Evolutionary conservation across 1,284 basidiomycete species (phyloP), one percentile per base, ranked within the genome.

Genomic region (Ganoderma lucidum): DNA sequence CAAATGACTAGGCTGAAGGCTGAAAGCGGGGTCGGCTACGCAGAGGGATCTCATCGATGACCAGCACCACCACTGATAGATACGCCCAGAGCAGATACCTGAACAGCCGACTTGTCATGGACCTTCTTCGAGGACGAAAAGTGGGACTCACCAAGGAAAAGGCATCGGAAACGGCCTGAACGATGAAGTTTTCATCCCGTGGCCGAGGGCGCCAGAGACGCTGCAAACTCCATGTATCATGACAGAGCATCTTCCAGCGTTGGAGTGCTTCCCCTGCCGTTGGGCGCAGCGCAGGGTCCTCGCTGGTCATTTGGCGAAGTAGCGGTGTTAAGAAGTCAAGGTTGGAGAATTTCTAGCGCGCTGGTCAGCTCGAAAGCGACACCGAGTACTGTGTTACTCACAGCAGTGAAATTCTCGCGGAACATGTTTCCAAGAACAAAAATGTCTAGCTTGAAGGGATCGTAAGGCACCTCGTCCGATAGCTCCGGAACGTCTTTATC

Each of bases 391-490:
- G 23, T 28, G 28, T 23, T 10, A 51, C 48, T 23, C 48, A 51
- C 48, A 19, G 48, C n/a, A 23, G 48, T 51, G 48, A 51, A 51
- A 9, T 28, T 14, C 23, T 51, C 48, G 3, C 48, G 23, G 48
- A 51, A 51, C 48, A 51, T 44, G 23, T 28, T 51, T 51, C 48
- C 48, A 28, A 51, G 48, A 51, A 51, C 48, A 51, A 51, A 51
- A 12, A 51, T 14, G 23, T 51, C 48, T 12, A 28, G 9, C 48
- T 51, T 51, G 48, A 51, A 51, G 23, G 48, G 48, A 10, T 51
- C 48, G 23, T 51, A 51, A 51, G 45, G n/a, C 8, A 51, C 48
- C 48, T 51, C 48, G n/a, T 51, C n/a, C 23, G 23, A 53, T 12
- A 53, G 48, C 23, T 53, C 23, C 9, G 48, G 48, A 6, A 28